phyloP scores from a whole-genome alignment of 1,284 basidiomycete species.

The Boletus sp. region DNA sequence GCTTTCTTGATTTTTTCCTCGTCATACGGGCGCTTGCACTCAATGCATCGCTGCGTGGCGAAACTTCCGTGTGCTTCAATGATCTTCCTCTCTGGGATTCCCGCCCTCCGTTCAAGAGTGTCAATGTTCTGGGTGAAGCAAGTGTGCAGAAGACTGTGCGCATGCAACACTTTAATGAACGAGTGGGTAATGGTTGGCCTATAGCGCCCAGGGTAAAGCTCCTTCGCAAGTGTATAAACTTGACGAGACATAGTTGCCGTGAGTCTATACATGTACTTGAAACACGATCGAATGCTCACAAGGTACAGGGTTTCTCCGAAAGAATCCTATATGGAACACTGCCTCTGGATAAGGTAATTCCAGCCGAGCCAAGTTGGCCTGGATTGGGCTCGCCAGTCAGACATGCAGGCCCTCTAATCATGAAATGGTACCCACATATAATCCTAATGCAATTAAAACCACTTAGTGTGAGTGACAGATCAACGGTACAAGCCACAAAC shows the following conservation, averaged over 20 bases:
- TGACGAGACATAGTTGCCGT: conserved; percentile 7
- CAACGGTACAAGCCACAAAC: conserved; percentile 33
- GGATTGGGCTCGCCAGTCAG: conserved; percentile 6
- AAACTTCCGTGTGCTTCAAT: conserved; percentile 96
- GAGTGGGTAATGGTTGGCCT: conserved; percentile 88
- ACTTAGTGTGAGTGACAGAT: neutral
- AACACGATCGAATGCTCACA: conserved; percentile 44
- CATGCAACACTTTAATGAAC: conserved; percentile 76
- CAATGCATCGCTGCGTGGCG: conserved; percentile 76
- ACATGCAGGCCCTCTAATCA: neutral
- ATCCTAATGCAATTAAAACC: conserved; percentile 31
- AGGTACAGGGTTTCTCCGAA: conserved; percentile 65
- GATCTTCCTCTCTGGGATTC: conserved; percentile 69
- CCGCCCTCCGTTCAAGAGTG: conserved; percentile 85
- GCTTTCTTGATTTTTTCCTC: conserved; percentile 65
- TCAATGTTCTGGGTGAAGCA: conserved; percentile 93
- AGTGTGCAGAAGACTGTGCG: conserved; percentile 62
- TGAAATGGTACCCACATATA: conserved; percentile 43
- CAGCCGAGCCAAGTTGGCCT: conserved; percentile 72
- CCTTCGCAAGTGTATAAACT: conserved; percentile 86
- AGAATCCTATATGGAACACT: conserved; percentile 76
- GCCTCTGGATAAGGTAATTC: conserved; percentile 78
- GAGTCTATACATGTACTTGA: neutral
- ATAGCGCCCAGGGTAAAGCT: conserved; percentile 86
- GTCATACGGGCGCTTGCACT: conserved; percentile 59